Evolutionary conservation across 495 filamentous ascomycete genomes (phyloP).

Genomic region (Collariella sp.): DNA sequence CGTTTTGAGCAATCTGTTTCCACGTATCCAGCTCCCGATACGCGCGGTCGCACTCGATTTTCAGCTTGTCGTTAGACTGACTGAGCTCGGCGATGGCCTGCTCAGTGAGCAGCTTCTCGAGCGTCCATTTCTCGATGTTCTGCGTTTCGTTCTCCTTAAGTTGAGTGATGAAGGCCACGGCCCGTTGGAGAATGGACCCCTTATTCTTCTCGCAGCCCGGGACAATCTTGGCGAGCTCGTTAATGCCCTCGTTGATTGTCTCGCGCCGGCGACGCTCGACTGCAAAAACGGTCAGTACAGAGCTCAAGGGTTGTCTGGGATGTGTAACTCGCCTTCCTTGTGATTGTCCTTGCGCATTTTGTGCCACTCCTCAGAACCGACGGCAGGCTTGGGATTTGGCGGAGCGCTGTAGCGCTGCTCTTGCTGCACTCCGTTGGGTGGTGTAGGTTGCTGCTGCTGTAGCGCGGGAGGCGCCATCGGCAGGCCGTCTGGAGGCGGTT

Average conservation of each 20-base stretch:
- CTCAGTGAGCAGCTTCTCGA: conserved; percentile 89
- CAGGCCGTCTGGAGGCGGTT: conserved; percentile 35
- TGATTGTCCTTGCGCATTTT: conserved; percentile 96
- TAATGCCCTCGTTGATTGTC: conserved; percentile 98
- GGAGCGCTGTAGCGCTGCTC: conserved; percentile 19
- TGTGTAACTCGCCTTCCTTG: conserved; percentile 73
- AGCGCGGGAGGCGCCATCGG: conserved; percentile 39
- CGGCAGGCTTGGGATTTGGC: conserved; percentile 59
- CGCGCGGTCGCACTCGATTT: conserved; percentile 63
- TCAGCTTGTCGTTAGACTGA: conserved; percentile 79
- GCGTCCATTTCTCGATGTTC: conserved; percentile 94
- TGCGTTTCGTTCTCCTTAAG: conserved; percentile 88
- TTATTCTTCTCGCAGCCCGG: conserved; percentile 99
- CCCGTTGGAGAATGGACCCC: conserved; percentile 88
- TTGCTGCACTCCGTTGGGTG: conserved; percentile 23
- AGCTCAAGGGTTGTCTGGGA: neutral
- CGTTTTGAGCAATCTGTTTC: conserved; percentile 72
- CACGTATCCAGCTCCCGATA: conserved; percentile 74
- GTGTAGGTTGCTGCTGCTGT: conserved; percentile 21
- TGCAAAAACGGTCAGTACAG: conserved; percentile 30
- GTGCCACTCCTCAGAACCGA: conserved; percentile 97
- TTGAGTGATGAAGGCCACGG: conserved; percentile 87
- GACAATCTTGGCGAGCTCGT: conserved; percentile 94
- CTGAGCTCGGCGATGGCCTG: conserved; percentile 91
- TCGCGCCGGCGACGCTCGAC: conserved; percentile 95